A percentile compares a stretch with the other conserved stretches of the same genome.
Evolutionary conservation across 169 alveolate species (phyloP).

Genomic region (Amoebophrya sp.): DNA sequence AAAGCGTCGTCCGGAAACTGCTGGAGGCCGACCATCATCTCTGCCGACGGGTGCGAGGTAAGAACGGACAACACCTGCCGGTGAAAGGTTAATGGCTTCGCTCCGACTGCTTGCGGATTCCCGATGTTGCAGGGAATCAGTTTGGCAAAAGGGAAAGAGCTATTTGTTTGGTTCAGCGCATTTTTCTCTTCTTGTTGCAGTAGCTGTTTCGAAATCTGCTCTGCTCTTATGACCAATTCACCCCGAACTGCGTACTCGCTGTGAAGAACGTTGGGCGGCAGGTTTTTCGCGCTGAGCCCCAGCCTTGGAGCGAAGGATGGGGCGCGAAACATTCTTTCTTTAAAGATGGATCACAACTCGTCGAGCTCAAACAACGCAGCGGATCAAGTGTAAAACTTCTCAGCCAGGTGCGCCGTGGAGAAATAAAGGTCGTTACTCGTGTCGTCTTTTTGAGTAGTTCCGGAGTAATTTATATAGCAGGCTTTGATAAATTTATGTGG

Average conservation of each 20-base stretch:
- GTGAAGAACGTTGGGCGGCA: background rate
- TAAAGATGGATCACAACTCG: too few relatives aligned
- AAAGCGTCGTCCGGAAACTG: slow-evolving; percentile 41
- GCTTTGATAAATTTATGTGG: too few relatives aligned
- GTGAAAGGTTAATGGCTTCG: slow-evolving; percentile 53
- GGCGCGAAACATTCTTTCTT: too few relatives aligned
- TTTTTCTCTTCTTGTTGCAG: background rate
- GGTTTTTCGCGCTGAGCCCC: background rate
- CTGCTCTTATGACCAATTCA: background rate
- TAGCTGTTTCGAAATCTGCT: background rate
- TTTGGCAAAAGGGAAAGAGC: slow-evolving; percentile 27
- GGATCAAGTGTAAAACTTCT: too few relatives aligned
- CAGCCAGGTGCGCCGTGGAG: too few relatives aligned
- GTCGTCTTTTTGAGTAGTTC: too few relatives aligned
- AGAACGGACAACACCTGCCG: slow-evolving; percentile 50
- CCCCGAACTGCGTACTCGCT: slow-evolving; percentile 24
- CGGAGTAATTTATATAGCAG: too few relatives aligned
- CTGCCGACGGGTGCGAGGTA: slow-evolving; percentile 31
- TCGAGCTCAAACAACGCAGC: too few relatives aligned
- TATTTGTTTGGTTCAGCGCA: background rate
- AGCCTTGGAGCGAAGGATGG: too few relatives aligned
- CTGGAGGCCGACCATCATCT: background rate
- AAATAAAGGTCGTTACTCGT: too few relatives aligned
- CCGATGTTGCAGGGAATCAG: slow-evolving; percentile 54
- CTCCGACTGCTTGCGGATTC: slow-evolving; percentile 58